Evolutionary conservation across 345 rosid genomes (phyloP), one percentile per base, ranked within the genome.

Genomic region (Sonneratia caseolaris): DNA sequence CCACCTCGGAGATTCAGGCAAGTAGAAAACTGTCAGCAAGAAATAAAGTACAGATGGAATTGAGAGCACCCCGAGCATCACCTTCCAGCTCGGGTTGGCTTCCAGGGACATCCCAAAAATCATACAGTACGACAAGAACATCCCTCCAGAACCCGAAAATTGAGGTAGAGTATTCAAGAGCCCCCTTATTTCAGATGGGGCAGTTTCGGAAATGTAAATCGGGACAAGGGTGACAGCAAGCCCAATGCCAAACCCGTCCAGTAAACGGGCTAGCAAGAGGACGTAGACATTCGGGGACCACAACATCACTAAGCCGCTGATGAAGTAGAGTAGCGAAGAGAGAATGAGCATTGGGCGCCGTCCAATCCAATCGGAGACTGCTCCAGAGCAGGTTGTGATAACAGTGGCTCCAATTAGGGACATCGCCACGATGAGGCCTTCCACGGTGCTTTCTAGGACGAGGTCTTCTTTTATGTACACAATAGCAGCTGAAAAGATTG

Each of bases 1-100:
- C 98, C 99, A 95, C 79, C 99, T 89, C 80, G 99, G 99, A 62
- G 99, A 92, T 81, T 95, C 99, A 6, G 99, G 99, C 88, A 95
- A 79, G 83, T 84, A 95, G 79, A 95, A 86, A 74, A 95, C 86
- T 0, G 90, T 77, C 45, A 92, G 75, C 37, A 73, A 81, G 81
- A 95, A 77, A 62, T 89, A 95, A 9, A 90, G 24, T 12, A 92
- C 74, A 7, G 99, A 89, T 43, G 97, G 97, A 70, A 95, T 85
- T 0, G 97, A 89, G 68, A 95, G 92, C 76, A 95, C 85, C 72
- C 97, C 99, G 45, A 95, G 97, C 97, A 95, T 95, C 75, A 83
- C 73, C 84, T 86, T 89, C 99, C 99, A 95, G 81, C 86, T 90
- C 8, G 97, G 97, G 2, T 91, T 83, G 61, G 83, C 36, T 73